Evolutionary conservation across 2,329 filamentous ascomycete genomes (phyloP).

Genomic region (Sclerotinia spermophila): DNA sequence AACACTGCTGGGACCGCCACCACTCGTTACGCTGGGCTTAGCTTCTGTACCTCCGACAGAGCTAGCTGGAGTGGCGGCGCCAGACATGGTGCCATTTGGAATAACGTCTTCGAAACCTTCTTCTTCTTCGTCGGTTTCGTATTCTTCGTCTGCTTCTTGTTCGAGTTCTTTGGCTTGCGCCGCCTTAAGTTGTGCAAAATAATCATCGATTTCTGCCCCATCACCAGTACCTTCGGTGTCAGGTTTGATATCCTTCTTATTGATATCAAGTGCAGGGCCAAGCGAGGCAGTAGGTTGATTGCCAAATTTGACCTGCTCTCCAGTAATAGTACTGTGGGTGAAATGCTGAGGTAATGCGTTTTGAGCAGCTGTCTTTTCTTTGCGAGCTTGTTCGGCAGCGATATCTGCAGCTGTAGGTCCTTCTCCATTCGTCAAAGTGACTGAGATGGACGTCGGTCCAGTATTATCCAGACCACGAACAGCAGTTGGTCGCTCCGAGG

Average conservation of each 20-base stretch:
- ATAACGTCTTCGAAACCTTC: constrained; percentile 47
- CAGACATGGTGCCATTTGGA: constrained; percentile 29
- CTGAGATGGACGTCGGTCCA: constrained; percentile 64
- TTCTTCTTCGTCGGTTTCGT: constrained; percentile 46
- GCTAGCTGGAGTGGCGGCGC: constrained; percentile 33
- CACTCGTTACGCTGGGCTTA: constrained; percentile 24
- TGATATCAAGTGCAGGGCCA: constrained; percentile 39
- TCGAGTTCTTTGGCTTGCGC: constrained; percentile 52
- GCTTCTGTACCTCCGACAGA: constrained; percentile 26
- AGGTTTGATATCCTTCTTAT: constrained; percentile 46
- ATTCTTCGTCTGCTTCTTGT: constrained; percentile 49
- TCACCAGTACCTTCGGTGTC: constrained; percentile 44
- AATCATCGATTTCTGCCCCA: constrained; percentile 58
- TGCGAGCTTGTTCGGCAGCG: constrained; percentile 60
- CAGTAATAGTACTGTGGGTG: constrained; percentile 64
- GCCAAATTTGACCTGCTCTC: constrained; percentile 53
- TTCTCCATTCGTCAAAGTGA: constrained; percentile 64
- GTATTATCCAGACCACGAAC: constrained; percentile 66
- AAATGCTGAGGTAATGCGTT: constrained; percentile 72
- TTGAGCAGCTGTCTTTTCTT: constrained; percentile 62
- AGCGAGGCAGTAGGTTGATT: constrained; percentile 40
- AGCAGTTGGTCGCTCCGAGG: constrained; percentile 57
- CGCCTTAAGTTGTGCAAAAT: constrained; percentile 63
- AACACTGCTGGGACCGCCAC: constrained; percentile 28
- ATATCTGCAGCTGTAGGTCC: constrained; percentile 65